A percentile compares a stretch with the other conserved stretches of the same genome.
phyloP scores from a whole-genome alignment of 2,329 filamentous ascomycete genomes.

The Emydomyces testavorans region DNA sequence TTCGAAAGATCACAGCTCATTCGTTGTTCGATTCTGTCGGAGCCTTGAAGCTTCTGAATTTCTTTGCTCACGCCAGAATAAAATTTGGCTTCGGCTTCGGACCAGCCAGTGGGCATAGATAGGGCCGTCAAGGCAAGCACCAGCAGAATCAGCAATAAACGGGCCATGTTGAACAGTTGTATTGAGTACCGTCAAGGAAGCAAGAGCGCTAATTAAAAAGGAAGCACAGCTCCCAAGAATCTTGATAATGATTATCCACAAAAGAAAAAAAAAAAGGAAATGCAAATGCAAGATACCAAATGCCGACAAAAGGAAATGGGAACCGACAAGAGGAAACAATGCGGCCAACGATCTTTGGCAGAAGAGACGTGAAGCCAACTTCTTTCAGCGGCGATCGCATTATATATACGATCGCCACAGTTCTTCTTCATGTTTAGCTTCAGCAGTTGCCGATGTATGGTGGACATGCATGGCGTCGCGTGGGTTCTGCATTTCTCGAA shows the following conservation, averaged over 20 bases:
- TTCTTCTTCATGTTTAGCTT: neutral
- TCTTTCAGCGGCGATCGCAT: neutral
- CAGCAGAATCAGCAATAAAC: slow-evolving; percentile 23
- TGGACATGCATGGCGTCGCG: neutral
- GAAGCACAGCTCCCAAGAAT: slow-evolving; percentile 10
- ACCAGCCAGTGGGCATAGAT: slow-evolving; percentile 28
- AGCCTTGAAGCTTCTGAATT: slow-evolving; percentile 23
- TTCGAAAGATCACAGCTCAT: slow-evolving; percentile 27
- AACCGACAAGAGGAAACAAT: neutral
- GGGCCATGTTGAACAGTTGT: slow-evolving; percentile 15
- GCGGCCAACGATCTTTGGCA: neutral
- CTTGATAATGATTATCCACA: slow-evolving; percentile 11
- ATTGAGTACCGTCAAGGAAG: neutral
- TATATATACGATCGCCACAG: slow-evolving; percentile 8
- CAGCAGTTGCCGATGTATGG: no score
- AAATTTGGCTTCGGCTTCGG: slow-evolving; percentile 32
- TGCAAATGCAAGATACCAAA: slow-evolving; percentile 11
- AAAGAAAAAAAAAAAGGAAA: slow-evolving; percentile 13
- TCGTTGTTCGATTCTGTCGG: slow-evolving; percentile 15
- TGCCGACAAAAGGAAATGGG: slow-evolving; percentile 13
- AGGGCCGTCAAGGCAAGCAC: slow-evolving; percentile 29
- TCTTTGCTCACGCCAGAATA: slow-evolving; percentile 31
- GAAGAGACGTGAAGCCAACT: neutral
- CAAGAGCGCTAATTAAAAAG: neutral
- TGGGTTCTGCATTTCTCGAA: neutral